Percentiles rank a stretch among this genome's conserved stretches.
Evolutionary conservation across 495 filamentous ascomycete species (phyloP).

Genomic region (Sporormia fimetaria): DNA sequence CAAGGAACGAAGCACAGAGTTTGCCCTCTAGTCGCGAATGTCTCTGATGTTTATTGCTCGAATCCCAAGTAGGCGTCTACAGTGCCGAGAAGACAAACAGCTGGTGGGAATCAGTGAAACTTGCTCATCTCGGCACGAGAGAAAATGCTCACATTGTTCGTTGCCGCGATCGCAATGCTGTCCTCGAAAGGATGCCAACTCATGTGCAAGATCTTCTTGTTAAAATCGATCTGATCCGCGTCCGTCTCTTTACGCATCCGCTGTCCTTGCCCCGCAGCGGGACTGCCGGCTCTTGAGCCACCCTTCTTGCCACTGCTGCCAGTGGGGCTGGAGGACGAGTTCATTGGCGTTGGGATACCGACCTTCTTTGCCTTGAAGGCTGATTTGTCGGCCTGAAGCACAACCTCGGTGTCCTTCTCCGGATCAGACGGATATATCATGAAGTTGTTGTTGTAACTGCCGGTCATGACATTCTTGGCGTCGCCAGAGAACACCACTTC

Average conservation of each 20-base stretch:
- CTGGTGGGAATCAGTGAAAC: conserved; percentile 37
- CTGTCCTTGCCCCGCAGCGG: conserved; percentile 76
- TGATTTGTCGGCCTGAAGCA: conserved; percentile 94
- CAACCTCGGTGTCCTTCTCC: conserved; percentile 90
- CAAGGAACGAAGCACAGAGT: conserved; percentile 7
- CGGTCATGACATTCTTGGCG: conserved; percentile 98
- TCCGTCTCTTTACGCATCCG: conserved; percentile 99
- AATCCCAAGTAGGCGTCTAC: conserved; percentile 37
- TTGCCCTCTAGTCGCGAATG: conserved; percentile 21
- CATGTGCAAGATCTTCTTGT: conserved; percentile 99
- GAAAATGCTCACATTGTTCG: conserved; percentile 77
- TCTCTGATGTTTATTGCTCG: conserved; percentile 11
- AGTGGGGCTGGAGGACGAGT: conserved; percentile 59
- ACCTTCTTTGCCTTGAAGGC: conserved; percentile 99
- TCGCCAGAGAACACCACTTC: conserved; percentile 98
- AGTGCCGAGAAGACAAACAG: conserved; percentile 98
- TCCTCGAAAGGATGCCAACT: conserved; percentile 99
- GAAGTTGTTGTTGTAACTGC: conserved; percentile 99
- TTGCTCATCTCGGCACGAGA: conserved; percentile 21
- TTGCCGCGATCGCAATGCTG: conserved; percentile 98
- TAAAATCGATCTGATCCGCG: conserved; percentile 98
- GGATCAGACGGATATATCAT: conserved; percentile 99
- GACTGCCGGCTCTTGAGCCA: conserved; percentile 76
- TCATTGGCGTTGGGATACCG: conserved; percentile 94
- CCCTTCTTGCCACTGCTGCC: conserved; percentile 58